Percentiles rank a stretch among this genome's conserved stretches.
Conservation (phyloP, 2,329 filamentous ascomycete species). For the Nothophoma quercina region DNA sequence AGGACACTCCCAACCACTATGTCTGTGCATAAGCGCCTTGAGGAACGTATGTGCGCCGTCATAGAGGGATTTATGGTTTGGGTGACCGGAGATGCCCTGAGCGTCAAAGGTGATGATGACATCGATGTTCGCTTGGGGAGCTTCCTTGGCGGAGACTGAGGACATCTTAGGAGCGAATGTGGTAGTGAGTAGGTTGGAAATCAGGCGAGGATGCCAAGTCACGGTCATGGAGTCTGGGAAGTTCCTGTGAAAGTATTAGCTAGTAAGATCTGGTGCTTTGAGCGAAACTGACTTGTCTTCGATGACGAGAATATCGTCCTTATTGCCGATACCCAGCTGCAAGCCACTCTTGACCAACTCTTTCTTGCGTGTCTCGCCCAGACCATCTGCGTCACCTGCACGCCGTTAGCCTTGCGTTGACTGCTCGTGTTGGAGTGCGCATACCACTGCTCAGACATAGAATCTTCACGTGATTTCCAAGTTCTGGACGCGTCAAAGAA, state of each 20-base stretch:
- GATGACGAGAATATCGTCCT: slow-evolving; percentile 85
- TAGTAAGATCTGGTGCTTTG: background rate
- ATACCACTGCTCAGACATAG: slow-evolving; percentile 86
- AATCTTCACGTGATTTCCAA: slow-evolving; percentile 92
- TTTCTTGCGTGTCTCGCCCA: slow-evolving; percentile 81
- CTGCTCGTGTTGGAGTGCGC: slow-evolving; percentile 10
- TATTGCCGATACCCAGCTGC: slow-evolving; percentile 74
- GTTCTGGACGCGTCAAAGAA: slow-evolving; percentile 78
- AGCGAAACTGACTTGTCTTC: slow-evolving; percentile 68
- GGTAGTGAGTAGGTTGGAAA: slow-evolving; percentile 73
- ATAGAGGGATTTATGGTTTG: slow-evolving; percentile 91
- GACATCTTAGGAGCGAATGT: slow-evolving; percentile 75
- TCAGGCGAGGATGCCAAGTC: slow-evolving; percentile 75
- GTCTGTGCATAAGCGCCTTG: slow-evolving; percentile 67
- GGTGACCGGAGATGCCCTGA: slow-evolving; percentile 83
- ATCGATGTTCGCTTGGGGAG: slow-evolving; percentile 70
- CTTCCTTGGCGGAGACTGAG: slow-evolving; percentile 49
- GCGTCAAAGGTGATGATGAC: slow-evolving; percentile 88
- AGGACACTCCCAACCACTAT: slow-evolving; percentile 72
- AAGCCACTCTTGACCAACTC: slow-evolving; percentile 85
- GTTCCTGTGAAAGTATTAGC: slow-evolving; percentile 53
- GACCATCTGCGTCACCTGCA: slow-evolving; percentile 81
- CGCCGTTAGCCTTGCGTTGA: too few relatives aligned
- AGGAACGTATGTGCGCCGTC: slow-evolving; percentile 81
- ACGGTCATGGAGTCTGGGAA: slow-evolving; percentile 91